Percentiles rank a stretch among this genome's conserved stretches.
These are phyloP conservation scores for Aspergillus amoenus DNA, from an alignment of 2,329 filamentous ascomycete species.

Conservation along the genomic window DNA sequence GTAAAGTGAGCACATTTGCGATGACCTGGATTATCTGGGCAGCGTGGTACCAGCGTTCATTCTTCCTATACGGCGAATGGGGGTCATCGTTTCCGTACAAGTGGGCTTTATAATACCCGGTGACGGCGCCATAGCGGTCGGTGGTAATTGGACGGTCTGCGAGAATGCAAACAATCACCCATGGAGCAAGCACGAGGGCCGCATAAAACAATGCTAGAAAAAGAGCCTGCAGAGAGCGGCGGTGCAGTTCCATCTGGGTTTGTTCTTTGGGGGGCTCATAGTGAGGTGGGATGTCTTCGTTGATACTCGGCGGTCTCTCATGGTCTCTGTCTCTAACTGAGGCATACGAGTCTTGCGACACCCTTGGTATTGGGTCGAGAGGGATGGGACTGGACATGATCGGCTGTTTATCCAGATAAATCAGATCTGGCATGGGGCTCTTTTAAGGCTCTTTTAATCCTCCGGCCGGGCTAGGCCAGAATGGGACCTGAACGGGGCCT, in stretches of 20 bases:
- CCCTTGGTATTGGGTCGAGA: not conserved
- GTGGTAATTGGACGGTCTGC: constrained; percentile 4
- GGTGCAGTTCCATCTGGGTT: not conserved
- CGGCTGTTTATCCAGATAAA: not conserved
- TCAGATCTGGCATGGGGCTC: not conserved
- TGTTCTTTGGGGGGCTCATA: not conserved
- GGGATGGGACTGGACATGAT: not conserved
- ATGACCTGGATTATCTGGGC: constrained; percentile 22
- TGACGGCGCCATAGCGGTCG: constrained; percentile 13
- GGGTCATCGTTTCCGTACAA: not conserved
- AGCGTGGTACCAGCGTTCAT: constrained; percentile 16
- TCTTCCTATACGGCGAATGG: not conserved
- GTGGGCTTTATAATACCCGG: not conserved
- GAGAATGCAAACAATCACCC: constrained; percentile 5
- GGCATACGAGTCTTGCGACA: not conserved
- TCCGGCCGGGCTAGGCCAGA: too few relatives aligned
- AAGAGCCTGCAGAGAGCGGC: not conserved
- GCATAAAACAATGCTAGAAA: constrained; percentile 6
- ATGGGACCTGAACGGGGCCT: too few relatives aligned
- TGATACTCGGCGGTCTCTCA: not conserved
- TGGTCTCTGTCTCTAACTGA: not conserved
- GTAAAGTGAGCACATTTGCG: constrained; percentile 20
- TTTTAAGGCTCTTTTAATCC: not conserved
- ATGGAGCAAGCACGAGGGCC: constrained; percentile 2
- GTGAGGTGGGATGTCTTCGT: not conserved